Evolutionary conservation across 305 asterid species (phyloP).

Genomic region (Fraxinus dipetala): DNA sequence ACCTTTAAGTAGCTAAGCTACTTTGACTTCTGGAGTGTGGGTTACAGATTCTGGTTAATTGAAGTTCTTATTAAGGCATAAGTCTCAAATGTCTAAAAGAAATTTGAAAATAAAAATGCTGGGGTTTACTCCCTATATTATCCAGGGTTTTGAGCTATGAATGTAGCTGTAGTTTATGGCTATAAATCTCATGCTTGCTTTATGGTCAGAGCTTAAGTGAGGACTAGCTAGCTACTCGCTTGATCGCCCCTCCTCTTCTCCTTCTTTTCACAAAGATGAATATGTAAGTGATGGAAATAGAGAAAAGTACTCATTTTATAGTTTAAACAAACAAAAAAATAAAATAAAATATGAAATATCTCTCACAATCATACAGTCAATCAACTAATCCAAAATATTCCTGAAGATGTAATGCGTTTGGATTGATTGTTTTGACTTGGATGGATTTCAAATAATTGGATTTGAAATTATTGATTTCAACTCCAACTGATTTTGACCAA

Average conservation of each 20-base stretch:
- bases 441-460: neutral
- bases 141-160: neutral
- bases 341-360: neutral
- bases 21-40: neutral
- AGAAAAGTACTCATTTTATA: neutral
- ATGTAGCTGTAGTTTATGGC: neutral
- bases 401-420: neutral
- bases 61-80: neutral
- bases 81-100: neutral
- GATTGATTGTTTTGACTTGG: neutral
- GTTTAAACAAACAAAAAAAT: neutral
- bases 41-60: neutral
- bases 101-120: neutral
- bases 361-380: neutral
- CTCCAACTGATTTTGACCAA: neutral
- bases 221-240: neutral
- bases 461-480: neutral
- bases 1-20: constrained; percentile 11
- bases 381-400: neutral
- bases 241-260: neutral
- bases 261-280: neutral
- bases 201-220: neutral
- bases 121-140: neutral
- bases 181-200: neutral
- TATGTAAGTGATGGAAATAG: neutral